phyloP scores from a whole-genome alignment of 2,329 filamentous ascomycete genomes.

The Colletotrichum gloeosporioides region DNA sequence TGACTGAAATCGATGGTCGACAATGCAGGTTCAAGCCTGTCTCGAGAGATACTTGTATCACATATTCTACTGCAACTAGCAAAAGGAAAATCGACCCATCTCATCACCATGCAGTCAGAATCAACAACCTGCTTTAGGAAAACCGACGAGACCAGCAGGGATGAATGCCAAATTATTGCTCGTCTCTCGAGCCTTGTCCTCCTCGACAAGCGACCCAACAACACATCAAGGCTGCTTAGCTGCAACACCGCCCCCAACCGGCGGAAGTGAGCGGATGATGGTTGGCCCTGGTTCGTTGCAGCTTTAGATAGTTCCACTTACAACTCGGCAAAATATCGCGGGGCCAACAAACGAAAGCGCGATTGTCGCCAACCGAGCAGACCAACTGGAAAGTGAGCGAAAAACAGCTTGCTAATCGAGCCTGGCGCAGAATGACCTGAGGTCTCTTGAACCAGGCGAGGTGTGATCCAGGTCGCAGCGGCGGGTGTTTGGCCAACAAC shows the following conservation, averaged over 20 bases:
- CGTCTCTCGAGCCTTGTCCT: background rate
- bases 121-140: background rate
- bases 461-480: slow-evolving; percentile 23
- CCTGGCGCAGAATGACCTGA: background rate
- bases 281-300: slow-evolving; percentile 1
- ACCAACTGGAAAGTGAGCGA: background rate
- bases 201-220: background rate
- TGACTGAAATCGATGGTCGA: background rate
- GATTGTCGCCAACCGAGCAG: background rate
- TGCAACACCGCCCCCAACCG: background rate
- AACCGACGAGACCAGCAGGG: background rate
- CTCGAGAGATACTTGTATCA: background rate
- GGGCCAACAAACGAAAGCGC: slow-evolving; percentile 6
- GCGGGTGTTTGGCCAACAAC: slow-evolving; percentile 5
- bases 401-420: background rate
- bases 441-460: background rate
- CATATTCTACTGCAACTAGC: background rate
- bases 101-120: background rate
- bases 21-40: background rate
- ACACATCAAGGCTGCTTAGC: background rate
- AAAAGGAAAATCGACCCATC: background rate
- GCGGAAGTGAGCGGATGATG: background rate
- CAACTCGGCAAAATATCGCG: slow-evolving; percentile 1
- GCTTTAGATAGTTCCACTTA: background rate
- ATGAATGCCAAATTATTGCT: background rate